Evolutionary conservation across 129 eudicot species (phyloP).

Genomic region (Sambucus nigra): DNA sequence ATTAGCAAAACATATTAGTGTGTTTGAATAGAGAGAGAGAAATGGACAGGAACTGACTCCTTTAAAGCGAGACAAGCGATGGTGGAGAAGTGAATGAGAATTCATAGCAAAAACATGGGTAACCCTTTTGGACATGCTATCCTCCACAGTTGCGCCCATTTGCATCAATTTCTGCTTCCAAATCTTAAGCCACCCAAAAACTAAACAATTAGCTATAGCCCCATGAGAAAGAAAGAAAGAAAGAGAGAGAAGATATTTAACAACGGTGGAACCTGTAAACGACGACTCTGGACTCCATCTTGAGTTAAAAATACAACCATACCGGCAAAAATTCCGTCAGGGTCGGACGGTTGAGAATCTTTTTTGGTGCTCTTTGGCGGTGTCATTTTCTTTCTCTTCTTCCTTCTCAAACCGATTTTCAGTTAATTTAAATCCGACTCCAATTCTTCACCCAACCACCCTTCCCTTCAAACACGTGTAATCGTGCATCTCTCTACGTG

Average conservation of each 20-base stretch:
- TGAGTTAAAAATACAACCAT: conserved; percentile 63
- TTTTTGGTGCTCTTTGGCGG: conserved; percentile 59
- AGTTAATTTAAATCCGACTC: too few relatives aligned
- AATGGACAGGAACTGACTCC: conserved; percentile 30
- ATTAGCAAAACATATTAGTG: too few relatives aligned
- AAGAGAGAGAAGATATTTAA: neutral
- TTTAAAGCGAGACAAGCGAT: conserved; percentile 25
- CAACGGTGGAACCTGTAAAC: conserved; percentile 46
- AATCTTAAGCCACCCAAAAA: conserved; percentile 28
- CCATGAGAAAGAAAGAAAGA: neutral
- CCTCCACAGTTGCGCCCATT: conserved; percentile 73
- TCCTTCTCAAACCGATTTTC: neutral
- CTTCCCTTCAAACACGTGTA: neutral
- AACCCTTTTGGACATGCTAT: conserved; percentile 28
- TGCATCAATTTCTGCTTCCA: conserved; percentile 86
- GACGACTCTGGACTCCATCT: conserved; percentile 53
- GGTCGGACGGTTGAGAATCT: conserved; percentile 46
- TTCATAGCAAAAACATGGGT: conserved; percentile 68
- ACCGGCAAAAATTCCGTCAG: conserved; percentile 73
- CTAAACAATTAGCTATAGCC: neutral
- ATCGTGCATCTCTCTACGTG: neutral
- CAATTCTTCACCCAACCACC: neutral
- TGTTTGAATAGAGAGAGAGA: neutral
- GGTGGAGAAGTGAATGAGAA: conserved; percentile 29
- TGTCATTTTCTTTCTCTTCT: conserved; percentile 9